These are phyloP conservation scores for Coemansia sp. DNA, from an alignment of 192 early-diverging fungal species.

Conservation along the genomic window DNA sequence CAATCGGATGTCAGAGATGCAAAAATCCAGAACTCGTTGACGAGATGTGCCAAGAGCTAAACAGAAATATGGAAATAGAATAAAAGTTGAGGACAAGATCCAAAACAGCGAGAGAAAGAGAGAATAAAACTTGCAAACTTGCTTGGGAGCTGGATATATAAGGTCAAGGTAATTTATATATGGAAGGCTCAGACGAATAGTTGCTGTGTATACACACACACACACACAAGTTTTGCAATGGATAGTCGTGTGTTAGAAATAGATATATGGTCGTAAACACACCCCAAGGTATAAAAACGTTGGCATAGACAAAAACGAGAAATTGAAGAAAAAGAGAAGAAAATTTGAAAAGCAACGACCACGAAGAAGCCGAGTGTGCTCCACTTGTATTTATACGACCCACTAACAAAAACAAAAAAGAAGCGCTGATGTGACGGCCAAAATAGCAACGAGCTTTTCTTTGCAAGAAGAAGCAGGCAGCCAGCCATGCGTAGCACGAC, in stretches of 20 bases:
- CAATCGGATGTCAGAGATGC: slow-evolving; percentile 2
- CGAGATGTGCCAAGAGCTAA: not conserved
- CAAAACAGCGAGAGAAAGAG: not conserved
- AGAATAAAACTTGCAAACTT: not conserved
- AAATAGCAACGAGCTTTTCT: not conserved
- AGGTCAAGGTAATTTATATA: too few species aligned
- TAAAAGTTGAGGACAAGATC: not conserved
- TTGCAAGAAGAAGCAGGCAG: not conserved
- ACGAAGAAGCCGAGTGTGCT: slow-evolving; percentile 2
- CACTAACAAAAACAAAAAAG: slow-evolving; percentile 2
- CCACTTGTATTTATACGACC: slow-evolving; percentile 10
- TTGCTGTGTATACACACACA: too few species aligned
- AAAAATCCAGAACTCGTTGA: not conserved
- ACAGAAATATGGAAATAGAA: not conserved
- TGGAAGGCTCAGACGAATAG: too few species aligned
- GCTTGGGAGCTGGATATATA: too few species aligned
- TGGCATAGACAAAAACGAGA: slow-evolving; percentile 10
- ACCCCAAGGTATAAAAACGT: too few species aligned
- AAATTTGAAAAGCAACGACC: not conserved
- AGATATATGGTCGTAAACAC: too few species aligned
- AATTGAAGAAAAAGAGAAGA: slow-evolving; percentile 6
- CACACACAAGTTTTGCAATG: too few species aligned
- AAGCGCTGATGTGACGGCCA: not conserved
- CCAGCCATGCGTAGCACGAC: not conserved
- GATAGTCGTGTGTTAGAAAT: too few species aligned